phyloP scores from a whole-genome alignment of 2,329 filamentous ascomycete genomes.

The Xylaria sp. region DNA sequence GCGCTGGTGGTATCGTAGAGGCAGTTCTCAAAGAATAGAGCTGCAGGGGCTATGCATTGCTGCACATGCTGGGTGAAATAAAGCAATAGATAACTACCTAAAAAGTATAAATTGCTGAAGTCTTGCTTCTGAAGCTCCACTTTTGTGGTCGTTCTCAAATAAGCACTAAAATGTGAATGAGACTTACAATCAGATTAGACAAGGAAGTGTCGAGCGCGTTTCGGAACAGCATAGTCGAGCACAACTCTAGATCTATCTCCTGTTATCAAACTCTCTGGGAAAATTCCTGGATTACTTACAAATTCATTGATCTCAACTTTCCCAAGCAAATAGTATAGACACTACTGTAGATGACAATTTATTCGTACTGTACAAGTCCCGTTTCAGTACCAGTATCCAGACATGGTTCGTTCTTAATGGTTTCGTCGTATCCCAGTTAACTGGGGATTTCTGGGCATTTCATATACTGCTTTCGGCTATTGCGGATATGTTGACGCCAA shows the following conservation, averaged over 20 bases:
- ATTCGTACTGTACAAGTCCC: neutral
- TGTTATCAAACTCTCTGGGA: neutral
- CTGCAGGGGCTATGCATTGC: neutral
- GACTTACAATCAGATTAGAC: neutral
- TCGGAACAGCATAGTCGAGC: neutral
- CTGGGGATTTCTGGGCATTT: neutral
- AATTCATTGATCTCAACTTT: neutral
- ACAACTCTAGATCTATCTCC: neutral
- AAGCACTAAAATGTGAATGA: neutral
- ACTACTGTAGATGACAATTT: neutral
- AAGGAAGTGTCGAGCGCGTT: neutral
- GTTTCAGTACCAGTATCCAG: neutral
- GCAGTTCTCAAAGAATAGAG: constrained; percentile 33
- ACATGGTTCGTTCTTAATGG: neutral
- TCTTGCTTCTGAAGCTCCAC: neutral
- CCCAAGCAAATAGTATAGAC: neutral
- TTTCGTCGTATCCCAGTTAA: neutral
- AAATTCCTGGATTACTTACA: neutral
- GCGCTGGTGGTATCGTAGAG: constrained; percentile 44
- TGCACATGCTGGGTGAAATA: neutral
- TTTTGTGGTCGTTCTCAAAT: neutral
- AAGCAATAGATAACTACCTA: too few species aligned
- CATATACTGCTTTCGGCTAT: neutral
- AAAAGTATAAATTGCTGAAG: neutral
- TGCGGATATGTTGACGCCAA: neutral